Base-by-base conservation (phyloP, 2,329 filamentous ascomycete species). In the Pestalotiopsis sp. region DNA sequence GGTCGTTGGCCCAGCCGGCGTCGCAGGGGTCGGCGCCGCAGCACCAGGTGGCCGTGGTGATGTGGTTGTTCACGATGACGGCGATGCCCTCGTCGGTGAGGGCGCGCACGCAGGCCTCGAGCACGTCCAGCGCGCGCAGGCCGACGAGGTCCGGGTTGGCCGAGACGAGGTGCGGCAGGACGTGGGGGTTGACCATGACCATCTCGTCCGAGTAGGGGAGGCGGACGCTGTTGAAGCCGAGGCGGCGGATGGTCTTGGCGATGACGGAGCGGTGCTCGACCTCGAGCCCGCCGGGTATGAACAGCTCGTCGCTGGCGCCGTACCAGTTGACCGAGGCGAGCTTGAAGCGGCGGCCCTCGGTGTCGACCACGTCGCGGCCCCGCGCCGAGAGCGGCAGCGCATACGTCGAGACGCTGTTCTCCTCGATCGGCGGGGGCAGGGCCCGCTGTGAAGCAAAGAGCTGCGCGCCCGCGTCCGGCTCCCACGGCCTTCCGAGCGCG, bases 191-290 rank as follows among this genome's bases (percentile, higher is more conserved):
- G 25, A 80, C 75, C 39, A 85, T 83, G 64, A 92, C 89, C 80
- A 92, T 83, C 80, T 92, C 90, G 78, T 93, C 90, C 20, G 88
- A 85, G 79, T 92, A 92, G 2, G 90, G 90, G 61, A 92, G 79
- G 2, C 90, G 84, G 61, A 92, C 90, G 75, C 89, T 91, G 80
- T 92, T 92, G 83, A 92, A 92, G 14, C 90, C 90, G 67, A 92
- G 81, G 11, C 77, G 76, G 66, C 86, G 84, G 76, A 92, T 91
- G 17, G 86, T 87, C 70, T 80, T 75, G 3, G 90, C 88, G 71
- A 92, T 91, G 23, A 83, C 82, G 68, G 81, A 82, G 49, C 90
- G 88, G 78, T 92, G 89, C 74, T 86, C 85, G 25, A 90, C 80
- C 71, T 92, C 89, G 52, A 92, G 82, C 0, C 90, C 90, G 45